These are phyloP conservation scores for Russula dissimulans DNA, from an alignment of 768 basidiomycete species.

Conservation along the genomic window DNA sequence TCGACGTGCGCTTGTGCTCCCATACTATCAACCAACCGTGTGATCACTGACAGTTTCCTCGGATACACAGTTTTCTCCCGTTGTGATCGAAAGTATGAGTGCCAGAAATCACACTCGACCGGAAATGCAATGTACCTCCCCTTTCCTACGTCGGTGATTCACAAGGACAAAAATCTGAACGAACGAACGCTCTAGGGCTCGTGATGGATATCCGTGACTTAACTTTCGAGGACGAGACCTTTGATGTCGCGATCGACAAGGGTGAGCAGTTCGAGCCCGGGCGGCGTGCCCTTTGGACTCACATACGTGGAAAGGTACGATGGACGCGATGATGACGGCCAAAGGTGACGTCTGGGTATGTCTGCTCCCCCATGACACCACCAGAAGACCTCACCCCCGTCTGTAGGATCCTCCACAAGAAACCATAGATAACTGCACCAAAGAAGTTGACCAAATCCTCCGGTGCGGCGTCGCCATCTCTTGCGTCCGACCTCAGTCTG, in stretches of 20 bases:
- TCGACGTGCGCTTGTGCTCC: constrained; percentile 45
- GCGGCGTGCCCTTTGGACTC: background rate
- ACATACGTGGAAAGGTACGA: constrained; percentile 42
- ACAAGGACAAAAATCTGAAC: background rate
- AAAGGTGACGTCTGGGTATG: constrained; percentile 75
- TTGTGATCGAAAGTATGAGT: constrained; percentile 70
- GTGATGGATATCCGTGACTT: constrained; percentile 78
- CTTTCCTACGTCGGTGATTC: background rate
- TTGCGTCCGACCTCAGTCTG: background rate
- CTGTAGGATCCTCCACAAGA: constrained; percentile 66
- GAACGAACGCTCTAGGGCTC: constrained; percentile 42
- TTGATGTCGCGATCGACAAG: constrained; percentile 84
- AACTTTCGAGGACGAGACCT: constrained; percentile 46
- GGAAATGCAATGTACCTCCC: constrained; percentile 61
- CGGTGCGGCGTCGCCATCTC: constrained; percentile 36
- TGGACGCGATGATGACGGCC: constrained; percentile 85
- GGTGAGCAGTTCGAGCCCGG: constrained; percentile 27
- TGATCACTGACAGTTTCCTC: background rate
- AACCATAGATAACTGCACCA: constrained; percentile 59
- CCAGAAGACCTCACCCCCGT: background rate
- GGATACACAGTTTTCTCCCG: constrained; percentile 51
- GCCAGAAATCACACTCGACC: constrained; percentile 44
- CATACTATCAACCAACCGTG: background rate
- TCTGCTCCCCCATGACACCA: background rate
- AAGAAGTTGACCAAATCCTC: constrained; percentile 68